A percentile compares a stretch with the other conserved stretches of the same genome.
phyloP scores from a whole-genome alignment of 352 stramenopile genomes.

The Blastocystis sp. region DNA sequence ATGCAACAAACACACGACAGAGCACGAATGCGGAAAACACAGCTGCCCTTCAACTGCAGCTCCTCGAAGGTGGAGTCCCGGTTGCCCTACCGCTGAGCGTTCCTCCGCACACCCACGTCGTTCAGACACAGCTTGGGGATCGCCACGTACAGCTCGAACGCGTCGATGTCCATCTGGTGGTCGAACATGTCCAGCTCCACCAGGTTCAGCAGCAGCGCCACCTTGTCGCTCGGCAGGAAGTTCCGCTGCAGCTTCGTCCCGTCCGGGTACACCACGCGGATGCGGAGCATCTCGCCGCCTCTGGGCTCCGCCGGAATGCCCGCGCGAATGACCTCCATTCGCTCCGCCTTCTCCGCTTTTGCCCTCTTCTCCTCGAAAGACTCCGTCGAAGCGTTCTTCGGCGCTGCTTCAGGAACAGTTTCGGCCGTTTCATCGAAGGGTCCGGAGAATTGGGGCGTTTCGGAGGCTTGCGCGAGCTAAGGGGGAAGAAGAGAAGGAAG shows the following conservation, averaged over 20 bases:
- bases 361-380: neutral
- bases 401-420: neutral
- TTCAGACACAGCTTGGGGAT: conserved; percentile 6
- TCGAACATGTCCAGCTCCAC: conserved; percentile 53
- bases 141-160: conserved; percentile 29
- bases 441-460: neutral
- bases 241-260: conserved; percentile 62
- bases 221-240: conserved; percentile 19
- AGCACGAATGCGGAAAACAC: conserved; percentile 23
- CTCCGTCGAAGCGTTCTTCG: neutral
- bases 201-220: conserved; percentile 42
- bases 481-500: too few relatives aligned
- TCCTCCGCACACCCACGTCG: neutral
- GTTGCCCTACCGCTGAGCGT: neutral
- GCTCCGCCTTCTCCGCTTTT: neutral
- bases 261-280: conserved; percentile 55
- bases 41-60: conserved; percentile 50
- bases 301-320: conserved; percentile 29
- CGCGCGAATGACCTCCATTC: conserved; percentile 50
- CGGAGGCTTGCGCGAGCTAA: neutral
- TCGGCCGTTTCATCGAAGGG: neutral
- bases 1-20: neutral
- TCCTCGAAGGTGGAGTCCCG: conserved; percentile 14
- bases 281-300: conserved; percentile 8
- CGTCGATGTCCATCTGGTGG: neutral